Conservation (phyloP, 495 filamentous ascomycete genomes). For the Lentithecium fluviatile region DNA sequence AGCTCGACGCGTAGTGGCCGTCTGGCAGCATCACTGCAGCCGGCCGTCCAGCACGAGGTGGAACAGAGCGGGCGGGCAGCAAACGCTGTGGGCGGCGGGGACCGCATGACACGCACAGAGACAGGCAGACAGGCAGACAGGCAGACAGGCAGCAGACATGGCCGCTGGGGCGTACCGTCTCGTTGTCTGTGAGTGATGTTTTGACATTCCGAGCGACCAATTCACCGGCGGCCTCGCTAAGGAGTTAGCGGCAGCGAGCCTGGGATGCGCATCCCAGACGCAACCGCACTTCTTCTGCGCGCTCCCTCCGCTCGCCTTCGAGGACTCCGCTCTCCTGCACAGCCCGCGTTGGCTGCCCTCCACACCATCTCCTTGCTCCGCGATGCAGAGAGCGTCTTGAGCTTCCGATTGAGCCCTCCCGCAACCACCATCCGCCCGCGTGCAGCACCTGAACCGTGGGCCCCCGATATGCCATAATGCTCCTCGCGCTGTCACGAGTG, state of each 20-base stretch:
- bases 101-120: no score
- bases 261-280: slow-evolving; percentile 14
- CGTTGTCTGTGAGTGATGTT: slow-evolving; percentile 6
- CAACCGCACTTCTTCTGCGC: slow-evolving; percentile 14
- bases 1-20: slow-evolving; percentile 6
- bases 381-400: not conserved
- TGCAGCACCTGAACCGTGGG: slow-evolving; percentile 17
- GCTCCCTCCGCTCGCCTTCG: slow-evolving; percentile 14
- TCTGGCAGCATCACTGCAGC: slow-evolving; percentile 6
- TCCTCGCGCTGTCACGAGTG: slow-evolving; percentile 31
- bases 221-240: slow-evolving; percentile 26
- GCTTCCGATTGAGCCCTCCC: not conserved
- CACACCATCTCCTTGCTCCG: no score
- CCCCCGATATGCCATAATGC: slow-evolving; percentile 33
- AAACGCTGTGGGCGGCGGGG: no score
- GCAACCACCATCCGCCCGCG: not conserved
- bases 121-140: no score
- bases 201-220: slow-evolving; percentile 21
- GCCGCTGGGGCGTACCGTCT: no score
- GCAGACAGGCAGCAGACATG: no score
- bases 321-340: not conserved
- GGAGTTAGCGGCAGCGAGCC: not conserved
- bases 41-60: not conserved
- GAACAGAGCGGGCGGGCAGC: not conserved
- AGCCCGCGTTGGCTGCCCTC: not conserved